Evolutionary conservation across 352 stramenopile genomes (phyloP).

Genomic region (Blastocystis sp.): DNA sequence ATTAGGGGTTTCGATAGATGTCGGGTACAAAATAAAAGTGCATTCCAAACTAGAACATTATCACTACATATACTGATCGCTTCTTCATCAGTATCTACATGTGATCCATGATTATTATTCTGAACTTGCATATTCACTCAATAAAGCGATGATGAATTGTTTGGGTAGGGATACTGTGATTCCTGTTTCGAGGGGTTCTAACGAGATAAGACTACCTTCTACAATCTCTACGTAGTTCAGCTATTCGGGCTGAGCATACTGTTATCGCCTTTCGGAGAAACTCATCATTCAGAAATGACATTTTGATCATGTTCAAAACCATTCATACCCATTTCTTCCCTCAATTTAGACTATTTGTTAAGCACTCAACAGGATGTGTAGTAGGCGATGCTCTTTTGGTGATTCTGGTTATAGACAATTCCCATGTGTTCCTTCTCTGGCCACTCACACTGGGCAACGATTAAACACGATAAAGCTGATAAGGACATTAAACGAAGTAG

Average conservation of each 20-base stretch:
- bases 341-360: background rate
- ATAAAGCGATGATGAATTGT: background rate
- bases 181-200: conserved; percentile 24
- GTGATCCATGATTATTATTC: background rate
- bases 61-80: background rate
- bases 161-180: background rate
- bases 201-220: background rate
- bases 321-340: background rate
- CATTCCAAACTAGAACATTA: conserved; percentile 47
- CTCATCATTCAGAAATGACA: conserved; percentile 1
- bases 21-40: background rate
- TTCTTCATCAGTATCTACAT: background rate
- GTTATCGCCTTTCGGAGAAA: background rate
- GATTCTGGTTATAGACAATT: background rate
- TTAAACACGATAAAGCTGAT: conserved; percentile 66
- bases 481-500: conserved; percentile 57
- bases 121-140: background rate
- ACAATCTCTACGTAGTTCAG: background rate
- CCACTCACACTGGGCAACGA: conserved; percentile 66
- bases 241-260: background rate
- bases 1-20: conserved; percentile 39
- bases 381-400: background rate
- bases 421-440: conserved; percentile 61
- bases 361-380: background rate
- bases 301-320: background rate